These are phyloP conservation scores for Penicillium ochrochloron DNA, from an alignment of 495 filamentous ascomycete species.

Conservation along the genomic window DNA sequence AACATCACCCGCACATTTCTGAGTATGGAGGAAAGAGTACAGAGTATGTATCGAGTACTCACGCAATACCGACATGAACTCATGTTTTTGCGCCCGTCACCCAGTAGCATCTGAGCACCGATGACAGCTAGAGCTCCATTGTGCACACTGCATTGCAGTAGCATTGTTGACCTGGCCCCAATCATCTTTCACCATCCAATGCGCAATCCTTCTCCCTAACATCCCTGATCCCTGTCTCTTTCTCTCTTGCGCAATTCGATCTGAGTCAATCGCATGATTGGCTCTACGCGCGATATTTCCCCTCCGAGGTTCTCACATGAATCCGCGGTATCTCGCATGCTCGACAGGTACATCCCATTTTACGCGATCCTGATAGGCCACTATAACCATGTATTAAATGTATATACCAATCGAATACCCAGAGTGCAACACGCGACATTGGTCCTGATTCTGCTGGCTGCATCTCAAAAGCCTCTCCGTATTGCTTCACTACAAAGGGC, in stretches of 20 bases:
- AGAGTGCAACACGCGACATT: conserved; percentile 1
- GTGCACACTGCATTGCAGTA: background rate
- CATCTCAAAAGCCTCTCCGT: background rate
- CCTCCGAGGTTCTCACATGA: conserved; percentile 29
- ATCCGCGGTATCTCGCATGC: conserved; percentile 34
- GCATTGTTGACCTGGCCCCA: conserved; percentile 15
- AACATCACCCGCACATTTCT: background rate
- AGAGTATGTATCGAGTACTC: background rate
- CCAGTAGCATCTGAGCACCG: background rate
- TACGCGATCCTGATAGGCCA: conserved; percentile 11
- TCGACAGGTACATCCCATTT: conserved; percentile 27
- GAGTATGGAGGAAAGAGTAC: background rate
- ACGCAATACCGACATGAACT: background rate
- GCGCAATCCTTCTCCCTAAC: conserved; percentile 18
- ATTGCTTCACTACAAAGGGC: background rate
- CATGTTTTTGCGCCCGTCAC: background rate
- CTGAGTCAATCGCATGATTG: conserved; percentile 14
- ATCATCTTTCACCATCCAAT: conserved; percentile 15
- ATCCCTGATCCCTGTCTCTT: conserved; percentile 25
- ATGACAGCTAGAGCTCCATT: background rate
- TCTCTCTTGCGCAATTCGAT: conserved; percentile 20
- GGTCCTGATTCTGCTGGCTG: background rate
- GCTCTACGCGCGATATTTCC: conserved; percentile 5
- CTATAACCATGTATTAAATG: conserved; percentile 1
- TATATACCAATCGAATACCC: background rate